Base-by-base conservation (phyloP, 2,329 filamentous ascomycete genomes). In the Alternaria panax region DNA sequence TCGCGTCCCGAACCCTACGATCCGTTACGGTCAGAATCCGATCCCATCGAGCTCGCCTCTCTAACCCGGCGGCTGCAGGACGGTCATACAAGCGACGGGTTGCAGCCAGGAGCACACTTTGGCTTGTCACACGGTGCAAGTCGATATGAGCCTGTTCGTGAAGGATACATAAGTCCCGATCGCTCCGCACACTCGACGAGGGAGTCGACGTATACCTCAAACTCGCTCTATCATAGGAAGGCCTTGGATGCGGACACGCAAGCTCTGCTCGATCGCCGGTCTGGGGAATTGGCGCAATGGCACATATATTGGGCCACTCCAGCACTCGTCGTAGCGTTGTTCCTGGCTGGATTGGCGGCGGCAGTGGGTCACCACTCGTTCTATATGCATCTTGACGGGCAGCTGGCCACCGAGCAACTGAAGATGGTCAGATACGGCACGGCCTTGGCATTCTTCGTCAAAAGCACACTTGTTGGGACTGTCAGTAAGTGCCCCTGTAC, bases 371-470 rank as follows among this genome's bases (percentile, higher is more conserved):
- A 79, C 51, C 76, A 79, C 56, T 34, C 75, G 9, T 78, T 78
- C 60, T 79, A 79, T 50, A 36, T 27, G 5, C 60, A 62, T 18
- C 60, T 79, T 42, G 61, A 77, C 42, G 75, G 76, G 18, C 51
- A 70, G 36, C 66, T 68, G 7, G 72, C 75, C 0, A 63, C 62
- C 22, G 56, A 75, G 25, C 77, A 79, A 43, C 54, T 79, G 42
- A 68, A 42, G 40, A 78, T 74, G 71, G 68, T 77, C 4, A 60
- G 77, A 22, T 75, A 75, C 22, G 77, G 77, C 7, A 78, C 75
- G 8, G 76, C 75, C 1, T 50, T 79, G 57, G 76, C 75, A 4
- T 79, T 77, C 54, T 79, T 78, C 32, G 71, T 74, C 2, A 79
- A 78, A 58, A 73, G 73, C 32, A 76, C 70, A 25, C 65, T 79